Evolutionary conservation across 2,329 filamentous ascomycete genomes (phyloP), one percentile per base, ranked within the genome.

Genomic region (Nothopassalora personata): DNA sequence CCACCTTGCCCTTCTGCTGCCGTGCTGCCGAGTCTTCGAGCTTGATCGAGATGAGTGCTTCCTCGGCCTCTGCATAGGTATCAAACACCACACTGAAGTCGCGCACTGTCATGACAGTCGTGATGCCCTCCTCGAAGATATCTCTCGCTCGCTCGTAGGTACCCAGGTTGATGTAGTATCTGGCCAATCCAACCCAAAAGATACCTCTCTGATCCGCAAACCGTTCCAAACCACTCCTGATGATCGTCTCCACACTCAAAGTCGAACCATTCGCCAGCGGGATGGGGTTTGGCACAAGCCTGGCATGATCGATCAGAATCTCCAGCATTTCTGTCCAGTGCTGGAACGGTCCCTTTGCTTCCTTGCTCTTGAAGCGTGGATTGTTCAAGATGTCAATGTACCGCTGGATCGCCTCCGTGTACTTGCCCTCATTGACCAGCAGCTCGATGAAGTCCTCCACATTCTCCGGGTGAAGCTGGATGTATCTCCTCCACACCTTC

Each of bases 261-360:
- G 90, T 91, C 15, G 84, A 84, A 68, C 93, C 89, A 63, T 90
- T 84, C 13, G 87, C 86, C 5, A 90, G 89, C 68, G 94, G 85
- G 52, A 99, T 86, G 46, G 95, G 85, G 67, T 87, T 88, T 5
- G 71, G 70, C 39, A 72, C 65, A 8, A 55, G 51, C 39, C 67
- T 62, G 4, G 94, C 94, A 73, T 96, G 91, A 60, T 89, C 89
- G 47, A 99, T 95, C 49, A 99, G 80, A 64, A 97, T 74, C 70
- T 99, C 94, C 36, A 97, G 87, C 90, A 99, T 95, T 73, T 99
- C 94, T 64, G 86, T 94, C 94, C 94, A 99, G 52, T 99, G 82
- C 74, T 99, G 91, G 72, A 96, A 99, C 63, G 93, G 90, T 0
- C 94, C 93, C 75, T 96, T 97, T 60, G 90, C 90, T 66, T 94